These are phyloP conservation scores for Rhytidiadelphus loreus DNA, from an alignment of 225 moss, liverwort and hornwort genomes.

Conservation along the genomic window DNA sequence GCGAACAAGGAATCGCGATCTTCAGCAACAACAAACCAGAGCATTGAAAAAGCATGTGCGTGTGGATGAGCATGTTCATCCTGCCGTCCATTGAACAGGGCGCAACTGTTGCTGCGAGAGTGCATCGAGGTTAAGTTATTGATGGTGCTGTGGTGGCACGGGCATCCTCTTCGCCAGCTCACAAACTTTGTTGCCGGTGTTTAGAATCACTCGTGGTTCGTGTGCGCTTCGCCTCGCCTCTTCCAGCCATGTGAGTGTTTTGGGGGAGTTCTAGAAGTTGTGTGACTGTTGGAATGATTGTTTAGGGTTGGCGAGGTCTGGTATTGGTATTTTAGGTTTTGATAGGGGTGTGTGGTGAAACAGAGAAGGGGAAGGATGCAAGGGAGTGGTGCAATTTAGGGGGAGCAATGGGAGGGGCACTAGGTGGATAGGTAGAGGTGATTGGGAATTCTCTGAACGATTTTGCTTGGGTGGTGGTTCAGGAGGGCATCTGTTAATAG, in stretches of 20 bases:
- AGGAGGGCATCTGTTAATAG: constrained; percentile 88
- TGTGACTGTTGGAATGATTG: background rate
- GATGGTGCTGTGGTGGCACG: background rate
- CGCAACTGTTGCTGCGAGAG: background rate
- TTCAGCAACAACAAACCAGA: background rate
- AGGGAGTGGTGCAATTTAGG: background rate
- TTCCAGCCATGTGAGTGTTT: constrained; percentile 30
- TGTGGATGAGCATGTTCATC: background rate
- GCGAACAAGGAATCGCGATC: background rate
- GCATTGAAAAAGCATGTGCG: background rate
- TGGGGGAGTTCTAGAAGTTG: background rate
- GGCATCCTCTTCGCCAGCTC: background rate
- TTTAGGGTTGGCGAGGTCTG: background rate
- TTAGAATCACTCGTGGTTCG: background rate
- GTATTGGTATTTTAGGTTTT: background rate
- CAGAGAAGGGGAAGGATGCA: background rate
- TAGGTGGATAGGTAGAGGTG: background rate
- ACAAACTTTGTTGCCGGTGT: background rate
- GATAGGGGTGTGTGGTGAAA: background rate
- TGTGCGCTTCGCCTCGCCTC: background rate
- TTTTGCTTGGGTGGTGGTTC: constrained; percentile 10
- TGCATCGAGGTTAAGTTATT: background rate
- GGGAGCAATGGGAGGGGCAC: background rate
- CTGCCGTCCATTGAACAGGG: background rate
- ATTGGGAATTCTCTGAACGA: background rate